Conservation (phyloP, 164 flowering plant genomes). For the Echeveria elegans region DNA sequence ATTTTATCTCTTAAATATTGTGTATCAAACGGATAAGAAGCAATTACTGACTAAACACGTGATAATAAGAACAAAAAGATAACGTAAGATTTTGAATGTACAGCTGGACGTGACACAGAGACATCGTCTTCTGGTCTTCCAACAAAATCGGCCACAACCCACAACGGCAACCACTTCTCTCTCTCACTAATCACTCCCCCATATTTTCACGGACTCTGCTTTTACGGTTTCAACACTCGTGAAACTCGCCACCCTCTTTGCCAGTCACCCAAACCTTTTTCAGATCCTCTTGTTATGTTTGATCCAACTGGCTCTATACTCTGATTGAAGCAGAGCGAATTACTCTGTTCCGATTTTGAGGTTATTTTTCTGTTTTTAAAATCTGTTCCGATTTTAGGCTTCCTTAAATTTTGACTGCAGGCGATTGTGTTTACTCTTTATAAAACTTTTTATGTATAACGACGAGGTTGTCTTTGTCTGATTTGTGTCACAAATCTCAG, state of each 20-base stretch:
- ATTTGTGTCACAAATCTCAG: background rate
- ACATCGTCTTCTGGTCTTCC: slow-evolving; percentile 1
- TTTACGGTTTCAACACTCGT: slow-evolving; percentile 1
- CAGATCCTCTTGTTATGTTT: background rate
- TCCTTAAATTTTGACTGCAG: too few species aligned
- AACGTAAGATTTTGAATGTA: background rate
- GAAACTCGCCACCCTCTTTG: background rate
- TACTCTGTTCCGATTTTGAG: background rate
- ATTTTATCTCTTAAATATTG: too few species aligned
- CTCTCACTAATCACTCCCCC: background rate
- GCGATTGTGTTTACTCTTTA: too few species aligned
- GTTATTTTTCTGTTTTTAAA: background rate
- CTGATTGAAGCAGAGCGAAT: too few species aligned
- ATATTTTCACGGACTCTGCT: slow-evolving; percentile 1
- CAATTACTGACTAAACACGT: background rate
- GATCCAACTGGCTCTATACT: background rate
- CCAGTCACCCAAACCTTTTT: background rate
- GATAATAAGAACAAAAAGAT: background rate
- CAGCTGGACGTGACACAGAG: background rate
- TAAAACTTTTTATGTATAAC: too few species aligned
- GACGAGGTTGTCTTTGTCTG: too few species aligned
- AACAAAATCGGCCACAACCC: background rate
- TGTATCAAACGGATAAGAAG: too few species aligned
- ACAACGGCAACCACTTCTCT: background rate
- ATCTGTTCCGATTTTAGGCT: background rate